Base-by-base conservation (phyloP, 106 monocot genomes). In the Platanthera zijinensis region DNA sequence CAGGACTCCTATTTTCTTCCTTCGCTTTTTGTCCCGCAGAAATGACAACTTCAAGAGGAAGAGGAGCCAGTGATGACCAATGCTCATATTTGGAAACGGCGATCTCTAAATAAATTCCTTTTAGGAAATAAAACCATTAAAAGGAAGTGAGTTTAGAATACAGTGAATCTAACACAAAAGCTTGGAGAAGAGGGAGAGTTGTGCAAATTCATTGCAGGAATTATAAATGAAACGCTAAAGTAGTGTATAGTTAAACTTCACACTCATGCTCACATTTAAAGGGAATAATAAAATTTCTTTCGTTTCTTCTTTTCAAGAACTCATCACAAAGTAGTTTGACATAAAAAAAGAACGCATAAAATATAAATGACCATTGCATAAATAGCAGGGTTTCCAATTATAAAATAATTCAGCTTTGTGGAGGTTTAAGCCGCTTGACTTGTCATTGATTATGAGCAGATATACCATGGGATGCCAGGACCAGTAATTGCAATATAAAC, bases 1-100 rank as follows among this genome's bases (percentile, higher is more conserved):
- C 85, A 71, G 59, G 51, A 22, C 52, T 63, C 51, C 62, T 51
- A 75, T 87, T 79, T 79, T 88, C 90, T 80, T 91, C 86, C 77
- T 93, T 96, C 52, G 90, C 96, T 51, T 86, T 96, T 77, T 96
- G 96, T 66, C 96, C 96, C 51, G 93, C 85, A 84, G 96, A 84
- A 78, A 86, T 80, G 30, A 96, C 96, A 72, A 88, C 64, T 85
- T 96, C 96, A 81, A 84, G 69, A 39, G 96, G 96, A 78, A 93
- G 93, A 83, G 93, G 96, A 51, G 96, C 96, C 51, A 93, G 82
- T 71, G 96, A 96, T 75, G 96, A 96, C 96, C 96, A 96, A 47
- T 89, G 80, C 74, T 96, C 96, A 82, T 93, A 80, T 54, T 96
- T 96, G 77, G 89, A 84, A 13, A 61, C 63, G 51, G 93, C 90